Evolutionary conservation across 352 stramenopile genomes (phyloP).

Genomic region (Phytophthora fragariae): DNA sequence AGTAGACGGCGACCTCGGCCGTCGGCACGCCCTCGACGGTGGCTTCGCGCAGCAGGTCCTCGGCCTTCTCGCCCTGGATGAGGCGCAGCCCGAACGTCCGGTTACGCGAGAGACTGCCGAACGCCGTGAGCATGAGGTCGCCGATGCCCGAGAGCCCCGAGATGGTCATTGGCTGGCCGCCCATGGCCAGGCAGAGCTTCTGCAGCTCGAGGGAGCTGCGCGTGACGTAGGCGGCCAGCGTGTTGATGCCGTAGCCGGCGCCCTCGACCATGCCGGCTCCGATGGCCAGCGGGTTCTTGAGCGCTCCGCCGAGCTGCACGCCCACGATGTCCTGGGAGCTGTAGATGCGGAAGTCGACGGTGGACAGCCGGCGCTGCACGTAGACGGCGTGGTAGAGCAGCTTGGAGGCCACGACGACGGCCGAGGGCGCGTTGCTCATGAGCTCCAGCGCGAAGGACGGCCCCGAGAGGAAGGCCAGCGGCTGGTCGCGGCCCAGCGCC

Average conservation of each 20-base stretch:
- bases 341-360: slow-evolving; percentile 95
- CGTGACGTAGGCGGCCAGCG: slow-evolving; percentile 95
- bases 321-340: slow-evolving; percentile 94
- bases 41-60: slow-evolving; percentile 93
- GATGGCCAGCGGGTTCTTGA: slow-evolving; percentile 99
- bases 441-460: slow-evolving; percentile 98
- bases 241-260: slow-evolving; percentile 96
- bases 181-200: slow-evolving; percentile 95
- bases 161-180: slow-evolving; percentile 95
- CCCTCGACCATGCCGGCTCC: slow-evolving; percentile 98
- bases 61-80: slow-evolving; percentile 91
- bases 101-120: slow-evolving; percentile 96
- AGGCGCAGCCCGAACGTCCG: slow-evolving; percentile 95
- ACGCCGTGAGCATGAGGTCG: slow-evolving; percentile 97
- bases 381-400: slow-evolving; percentile 91
- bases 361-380: slow-evolving; percentile 86
- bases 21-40: slow-evolving; percentile 97
- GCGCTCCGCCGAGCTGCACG: slow-evolving; percentile 96
- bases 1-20: slow-evolving; percentile 92
- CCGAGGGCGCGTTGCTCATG: slow-evolving; percentile 94
- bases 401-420: slow-evolving; percentile 95
- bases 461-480: slow-evolving; percentile 95
- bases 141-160: slow-evolving; percentile 93
- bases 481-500: slow-evolving; percentile 91
- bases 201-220: slow-evolving; percentile 96